phyloP scores from a whole-genome alignment of 2,329 filamentous ascomycete genomes.

The Penicillium verrucosum region DNA sequence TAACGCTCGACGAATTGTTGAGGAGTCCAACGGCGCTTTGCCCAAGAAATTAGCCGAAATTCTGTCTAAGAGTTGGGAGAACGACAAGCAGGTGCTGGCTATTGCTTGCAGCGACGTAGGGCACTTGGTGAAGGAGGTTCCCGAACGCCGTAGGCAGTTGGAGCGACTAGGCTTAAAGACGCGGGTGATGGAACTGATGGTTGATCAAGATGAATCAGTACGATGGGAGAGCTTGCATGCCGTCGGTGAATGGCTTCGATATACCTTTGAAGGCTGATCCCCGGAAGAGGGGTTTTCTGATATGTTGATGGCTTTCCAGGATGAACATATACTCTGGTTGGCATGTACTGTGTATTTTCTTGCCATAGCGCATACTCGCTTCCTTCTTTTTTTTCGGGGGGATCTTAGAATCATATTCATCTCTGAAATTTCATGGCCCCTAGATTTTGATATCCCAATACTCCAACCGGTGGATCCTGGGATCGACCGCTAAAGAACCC shows the following conservation, averaged over 20 bases:
- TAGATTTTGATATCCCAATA: neutral
- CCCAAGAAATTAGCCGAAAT: slow-evolving; percentile 82
- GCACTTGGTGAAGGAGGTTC: slow-evolving; percentile 82
- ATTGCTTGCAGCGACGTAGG: slow-evolving; percentile 92
- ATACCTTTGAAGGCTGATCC: slow-evolving; percentile 57
- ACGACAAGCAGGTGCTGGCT: slow-evolving; percentile 79
- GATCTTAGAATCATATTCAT: slow-evolving; percentile 1
- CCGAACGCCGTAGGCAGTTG: slow-evolving; percentile 73
- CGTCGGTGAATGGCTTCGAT: slow-evolving; percentile 72
- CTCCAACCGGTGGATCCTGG: slow-evolving; percentile 17
- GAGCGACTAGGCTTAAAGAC: slow-evolving; percentile 83
- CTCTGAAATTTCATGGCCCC: neutral
- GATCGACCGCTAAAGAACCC: slow-evolving; percentile 23
- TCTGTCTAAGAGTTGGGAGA: slow-evolving; percentile 76
- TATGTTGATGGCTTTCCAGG: slow-evolving; percentile 13
- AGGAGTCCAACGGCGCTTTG: slow-evolving; percentile 75
- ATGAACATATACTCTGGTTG: slow-evolving; percentile 22
- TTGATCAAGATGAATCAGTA: slow-evolving; percentile 79
- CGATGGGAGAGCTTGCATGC: slow-evolving; percentile 90
- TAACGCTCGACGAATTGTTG: slow-evolving; percentile 81
- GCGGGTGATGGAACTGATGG: slow-evolving; percentile 91
- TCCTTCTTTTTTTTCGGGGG: slow-evolving; percentile 2
- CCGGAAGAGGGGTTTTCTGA: neutral
- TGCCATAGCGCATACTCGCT: slow-evolving; percentile 22
- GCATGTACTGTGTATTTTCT: slow-evolving; percentile 21